Conservation (phyloP, 148 eudicot genomes). For the Heliamphora exappendiculata region DNA sequence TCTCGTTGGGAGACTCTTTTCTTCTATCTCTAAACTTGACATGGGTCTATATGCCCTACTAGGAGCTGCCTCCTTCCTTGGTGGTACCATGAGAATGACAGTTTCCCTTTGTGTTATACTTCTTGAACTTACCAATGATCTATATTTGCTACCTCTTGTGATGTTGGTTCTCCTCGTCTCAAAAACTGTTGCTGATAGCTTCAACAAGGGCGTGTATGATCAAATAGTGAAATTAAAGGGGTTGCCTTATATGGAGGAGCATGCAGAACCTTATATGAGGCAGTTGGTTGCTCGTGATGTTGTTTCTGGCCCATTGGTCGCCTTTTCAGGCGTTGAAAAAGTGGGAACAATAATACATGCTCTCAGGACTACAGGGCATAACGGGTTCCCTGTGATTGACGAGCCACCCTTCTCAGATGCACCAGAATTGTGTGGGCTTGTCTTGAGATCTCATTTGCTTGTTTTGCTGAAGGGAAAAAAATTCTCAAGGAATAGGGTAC, state of each 20-base stretch:
- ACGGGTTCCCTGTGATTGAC: constrained; percentile 67
- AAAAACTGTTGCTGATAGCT: constrained; percentile 69
- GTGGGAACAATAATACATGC: constrained; percentile 50
- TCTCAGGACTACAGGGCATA: constrained; percentile 41
- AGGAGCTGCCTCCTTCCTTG: constrained; percentile 83
- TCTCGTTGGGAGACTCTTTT: constrained; percentile 45
- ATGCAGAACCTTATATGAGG: constrained; percentile 71
- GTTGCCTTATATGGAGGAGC: constrained; percentile 66
- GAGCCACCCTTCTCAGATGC: constrained; percentile 66
- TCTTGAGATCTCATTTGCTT: constrained; percentile 60
- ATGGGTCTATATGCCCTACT: constrained; percentile 58
- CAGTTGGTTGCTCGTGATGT: constrained; percentile 61
- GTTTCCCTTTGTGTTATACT: constrained; percentile 77
- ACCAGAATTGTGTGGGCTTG: constrained; percentile 59
- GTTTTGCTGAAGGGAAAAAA: constrained; percentile 59
- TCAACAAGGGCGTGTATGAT: constrained; percentile 74
- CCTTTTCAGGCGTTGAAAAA: constrained; percentile 56
- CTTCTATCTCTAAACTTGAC: constrained; percentile 37
- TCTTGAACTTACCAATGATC: constrained; percentile 68
- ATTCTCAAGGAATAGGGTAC: constrained; percentile 38
- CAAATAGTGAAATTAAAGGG: constrained; percentile 77
- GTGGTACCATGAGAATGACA: constrained; percentile 93
- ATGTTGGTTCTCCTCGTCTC: constrained; percentile 75
- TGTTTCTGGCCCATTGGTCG: constrained; percentile 52
- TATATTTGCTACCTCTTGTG: constrained; percentile 60